These are phyloP conservation scores for Haplosporangium sp. DNA, from an alignment of 371 early-diverging fungal species.

Conservation along the genomic window DNA sequence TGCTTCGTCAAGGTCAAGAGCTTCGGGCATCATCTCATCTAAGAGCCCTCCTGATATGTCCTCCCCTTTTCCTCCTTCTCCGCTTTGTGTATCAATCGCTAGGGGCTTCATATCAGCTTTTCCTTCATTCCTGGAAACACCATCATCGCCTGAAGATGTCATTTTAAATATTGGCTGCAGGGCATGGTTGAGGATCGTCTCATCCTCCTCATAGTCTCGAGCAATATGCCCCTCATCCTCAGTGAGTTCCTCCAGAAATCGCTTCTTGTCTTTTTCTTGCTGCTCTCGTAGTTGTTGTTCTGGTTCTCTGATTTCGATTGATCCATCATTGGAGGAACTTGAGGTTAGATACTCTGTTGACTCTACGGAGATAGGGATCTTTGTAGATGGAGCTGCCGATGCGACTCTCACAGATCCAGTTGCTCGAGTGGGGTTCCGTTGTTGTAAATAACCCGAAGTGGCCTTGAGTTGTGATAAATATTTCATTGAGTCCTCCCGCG, in stretches of 20 bases:
- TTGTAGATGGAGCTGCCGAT: neutral
- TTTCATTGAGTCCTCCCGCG: neutral
- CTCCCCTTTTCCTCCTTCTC: neutral
- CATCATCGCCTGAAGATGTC: neutral
- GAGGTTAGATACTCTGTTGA: neutral
- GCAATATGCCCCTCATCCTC: constrained; percentile 8
- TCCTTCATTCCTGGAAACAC: neutral
- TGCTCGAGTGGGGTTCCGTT: neutral
- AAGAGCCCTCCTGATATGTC: constrained; percentile 26
- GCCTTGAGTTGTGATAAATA: neutral
- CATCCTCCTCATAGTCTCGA: constrained; percentile 16
- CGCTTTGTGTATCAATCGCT: neutral
- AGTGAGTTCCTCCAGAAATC: constrained; percentile 20
- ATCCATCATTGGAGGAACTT: neutral
- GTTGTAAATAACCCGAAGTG: neutral
- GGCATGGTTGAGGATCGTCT: constrained; percentile 32
- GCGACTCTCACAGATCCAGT: neutral
- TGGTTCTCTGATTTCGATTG: neutral
- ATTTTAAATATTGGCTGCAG: constrained; percentile 30
- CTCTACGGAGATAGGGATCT: neutral
- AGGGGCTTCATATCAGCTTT: neutral
- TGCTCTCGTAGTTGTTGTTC: neutral
- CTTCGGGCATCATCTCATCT: constrained; percentile 47
- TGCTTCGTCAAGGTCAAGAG: constrained; percentile 36
- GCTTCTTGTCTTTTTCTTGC: constrained; percentile 4